Evolutionary conservation across 2,329 filamentous ascomycete genomes (phyloP), one percentile per base, ranked within the genome.

Genomic region (Aaosphaeria pasadenensis): DNA sequence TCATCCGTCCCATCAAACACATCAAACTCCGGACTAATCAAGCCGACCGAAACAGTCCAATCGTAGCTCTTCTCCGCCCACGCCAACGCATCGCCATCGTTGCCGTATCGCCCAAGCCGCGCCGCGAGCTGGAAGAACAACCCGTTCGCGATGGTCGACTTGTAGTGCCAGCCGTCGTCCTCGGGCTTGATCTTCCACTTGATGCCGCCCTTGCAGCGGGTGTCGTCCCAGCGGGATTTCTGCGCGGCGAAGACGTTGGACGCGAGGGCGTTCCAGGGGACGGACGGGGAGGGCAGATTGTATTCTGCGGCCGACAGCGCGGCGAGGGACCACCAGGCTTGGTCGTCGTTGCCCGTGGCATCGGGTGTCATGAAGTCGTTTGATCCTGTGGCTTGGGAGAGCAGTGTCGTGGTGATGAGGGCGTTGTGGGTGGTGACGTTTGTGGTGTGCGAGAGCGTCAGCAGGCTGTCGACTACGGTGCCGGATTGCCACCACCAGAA

Each of bases 111-210:
- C 4, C 83, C 86, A 7, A 92, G 76, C 5, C 88, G 83, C 0
- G 89, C 87, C 1, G 87, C 85, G 32, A 95, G 77, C 65, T 91
- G 86, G 71, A 94, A 91, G 67, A 95, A 84, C 4, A 84, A 82
- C 13, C 87, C 88, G 66, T 92, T 92, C 47, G 85, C 83, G 55
- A 91, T 81, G 13, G 83, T 79, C 71, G 91, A 91, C 69, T 90
- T 92, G 78, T 95, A 92, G 58, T 82, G 77, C 63, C 89, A 85
- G 6, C 89, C 89, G 53, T 84, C 84, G 63, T 94, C 91, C 54
- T 78, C 81, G 1, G 78, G 70, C 63, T 84, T 89, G 55, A 95
- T 89, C 72, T 95, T 89, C 87, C 88, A 91, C 39, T 60, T 59
- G 47, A 66, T 49, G 4, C 89, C 89, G 44, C 89, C 89, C 31